These are phyloP conservation scores for Kazachstania bromeliacearum DNA, from an alignment of 805 yeast species.

Conservation along the genomic window DNA sequence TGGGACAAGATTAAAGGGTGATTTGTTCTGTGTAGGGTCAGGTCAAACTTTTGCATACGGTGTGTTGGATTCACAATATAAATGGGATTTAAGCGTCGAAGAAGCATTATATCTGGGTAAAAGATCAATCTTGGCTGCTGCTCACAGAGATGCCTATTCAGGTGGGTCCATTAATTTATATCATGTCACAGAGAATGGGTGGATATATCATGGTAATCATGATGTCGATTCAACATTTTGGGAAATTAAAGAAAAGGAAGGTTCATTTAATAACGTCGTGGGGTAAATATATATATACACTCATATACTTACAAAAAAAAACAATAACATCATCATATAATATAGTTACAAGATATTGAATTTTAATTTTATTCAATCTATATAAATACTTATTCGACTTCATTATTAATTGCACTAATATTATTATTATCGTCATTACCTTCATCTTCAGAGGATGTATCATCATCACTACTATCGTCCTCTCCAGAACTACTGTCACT, in stretches of 20 bases:
- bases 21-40: slow-evolving; percentile 93
- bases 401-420: slow-evolving; percentile 9
- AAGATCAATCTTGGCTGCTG: slow-evolving; percentile 92
- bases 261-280: slow-evolving; percentile 77
- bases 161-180: slow-evolving; percentile 94
- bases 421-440: slow-evolving; percentile 17
- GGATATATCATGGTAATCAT: slow-evolving; percentile 93
- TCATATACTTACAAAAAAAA: not conserved
- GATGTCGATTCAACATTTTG: slow-evolving; percentile 87
- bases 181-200: slow-evolving; percentile 88
- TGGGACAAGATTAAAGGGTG: slow-evolving; percentile 92
- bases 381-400: slow-evolving; percentile 18
- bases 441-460: slow-evolving; percentile 11
- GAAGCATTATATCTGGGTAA: slow-evolving; percentile 92
- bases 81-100: slow-evolving; percentile 85
- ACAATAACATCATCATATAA: not conserved
- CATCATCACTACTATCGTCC: slow-evolving; percentile 12
- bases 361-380: not conserved
- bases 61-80: slow-evolving; percentile 85
- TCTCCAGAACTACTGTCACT: slow-evolving; percentile 1
- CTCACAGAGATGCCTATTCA: slow-evolving; percentile 96
- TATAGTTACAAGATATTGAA: not conserved
- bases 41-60: slow-evolving; percentile 99
- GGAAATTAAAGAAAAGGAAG: slow-evolving; percentile 81
- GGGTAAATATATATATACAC: slow-evolving; percentile 19